phyloP scores from a whole-genome alignment of 768 basidiomycete genomes.

The Omphalotus guepiniiformis region DNA sequence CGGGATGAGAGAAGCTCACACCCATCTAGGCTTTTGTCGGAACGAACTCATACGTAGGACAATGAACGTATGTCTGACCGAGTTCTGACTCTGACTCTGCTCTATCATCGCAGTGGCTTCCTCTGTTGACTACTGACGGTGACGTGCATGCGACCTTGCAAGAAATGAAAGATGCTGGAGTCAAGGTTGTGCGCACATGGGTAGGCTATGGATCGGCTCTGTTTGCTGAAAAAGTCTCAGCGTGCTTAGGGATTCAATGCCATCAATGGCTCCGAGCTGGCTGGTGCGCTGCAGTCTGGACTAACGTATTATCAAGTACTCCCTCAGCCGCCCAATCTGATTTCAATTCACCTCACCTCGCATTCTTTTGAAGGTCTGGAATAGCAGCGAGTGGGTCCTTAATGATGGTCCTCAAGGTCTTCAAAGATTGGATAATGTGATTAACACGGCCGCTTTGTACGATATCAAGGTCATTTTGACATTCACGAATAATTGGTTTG shows the following conservation, averaged over 20 bases:
- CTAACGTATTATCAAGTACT: conserved; percentile 48
- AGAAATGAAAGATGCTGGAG: conserved; percentile 42
- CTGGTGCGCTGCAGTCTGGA: conserved; percentile 34
- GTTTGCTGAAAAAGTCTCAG: not conserved
- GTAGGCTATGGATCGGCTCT: conserved; percentile 18
- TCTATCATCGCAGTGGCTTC: conserved; percentile 42
- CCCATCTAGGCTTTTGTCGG: conserved; percentile 41
- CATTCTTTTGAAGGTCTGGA: conserved; percentile 37
- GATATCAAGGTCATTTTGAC: conserved; percentile 49
- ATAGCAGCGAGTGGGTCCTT: conserved; percentile 41
- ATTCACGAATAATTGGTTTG: conserved; percentile 55
- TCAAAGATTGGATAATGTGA: conserved; percentile 47
- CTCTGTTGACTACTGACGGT: conserved; percentile 38
- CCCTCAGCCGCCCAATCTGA: not conserved
- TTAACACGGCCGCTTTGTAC: conserved; percentile 43
- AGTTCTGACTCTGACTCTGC: not conserved
- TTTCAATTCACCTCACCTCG: not conserved
- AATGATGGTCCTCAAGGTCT: conserved; percentile 54
- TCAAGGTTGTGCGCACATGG: conserved; percentile 55
- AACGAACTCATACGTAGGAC: conserved; percentile 47
- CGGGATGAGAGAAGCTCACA: not conserved
- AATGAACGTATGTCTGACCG: not conserved
- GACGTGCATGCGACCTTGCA: conserved; percentile 49
- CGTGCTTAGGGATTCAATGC: conserved; percentile 37
- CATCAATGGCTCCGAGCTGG: conserved; percentile 41